Evolutionary conservation across 352 stramenopile genomes (phyloP).

Genomic region (Phytophthora lateralis): DNA sequence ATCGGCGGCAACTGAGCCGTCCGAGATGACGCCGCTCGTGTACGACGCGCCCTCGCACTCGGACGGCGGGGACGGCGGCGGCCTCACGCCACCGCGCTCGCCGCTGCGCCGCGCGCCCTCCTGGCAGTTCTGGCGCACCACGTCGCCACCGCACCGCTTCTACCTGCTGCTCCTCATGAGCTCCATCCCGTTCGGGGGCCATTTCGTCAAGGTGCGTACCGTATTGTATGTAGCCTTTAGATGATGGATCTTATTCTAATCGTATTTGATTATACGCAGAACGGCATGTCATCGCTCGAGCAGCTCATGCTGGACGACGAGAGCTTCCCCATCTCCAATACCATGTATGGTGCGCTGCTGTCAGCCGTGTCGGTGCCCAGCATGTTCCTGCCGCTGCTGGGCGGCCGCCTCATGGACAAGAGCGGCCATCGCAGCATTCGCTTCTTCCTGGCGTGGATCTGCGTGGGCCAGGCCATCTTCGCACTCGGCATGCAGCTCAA

Average conservation of each 20-base stretch:
- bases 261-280: constrained; percentile 33
- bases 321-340: constrained; percentile 81
- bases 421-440: constrained; percentile 73
- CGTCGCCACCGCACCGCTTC: constrained; percentile 72
- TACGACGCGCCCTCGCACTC: constrained; percentile 1
- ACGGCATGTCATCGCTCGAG: constrained; percentile 81
- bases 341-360: constrained; percentile 84
- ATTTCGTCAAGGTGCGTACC: constrained; percentile 79
- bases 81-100: constrained; percentile 20
- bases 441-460: constrained; percentile 87
- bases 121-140: constrained; percentile 80
- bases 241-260: not conserved
- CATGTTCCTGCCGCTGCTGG: constrained; percentile 84
- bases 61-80: constrained; percentile 12
- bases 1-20: constrained; percentile 15
- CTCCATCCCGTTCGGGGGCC: constrained; percentile 82
- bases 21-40: constrained; percentile 45
- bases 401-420: constrained; percentile 80
- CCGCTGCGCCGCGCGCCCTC: constrained; percentile 44
- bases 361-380: constrained; percentile 83
- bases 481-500: constrained; percentile 73
- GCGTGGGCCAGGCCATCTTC: constrained; percentile 81
- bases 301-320: constrained; percentile 81
- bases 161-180: constrained; percentile 87
- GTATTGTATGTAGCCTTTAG: not conserved